Base-by-base conservation (phyloP, 345 rosid species). In the Euphorbia tirucalli region DNA sequence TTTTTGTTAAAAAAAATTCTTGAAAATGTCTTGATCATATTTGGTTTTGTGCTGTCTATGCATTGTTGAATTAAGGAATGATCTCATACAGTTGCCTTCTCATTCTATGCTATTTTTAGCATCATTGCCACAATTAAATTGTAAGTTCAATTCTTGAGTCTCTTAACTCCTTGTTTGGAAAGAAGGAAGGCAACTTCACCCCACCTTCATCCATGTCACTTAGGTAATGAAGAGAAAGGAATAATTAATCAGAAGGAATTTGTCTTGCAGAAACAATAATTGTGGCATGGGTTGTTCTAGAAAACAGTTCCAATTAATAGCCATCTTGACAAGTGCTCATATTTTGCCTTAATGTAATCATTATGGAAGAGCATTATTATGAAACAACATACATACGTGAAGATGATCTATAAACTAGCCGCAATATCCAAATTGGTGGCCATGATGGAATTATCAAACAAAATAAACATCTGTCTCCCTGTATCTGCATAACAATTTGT, bases 21-120 rank as follows among this genome's bases (percentile, higher is more conserved):
- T 28, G 41, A 65, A 61, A 35, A 25, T 22, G 25, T 22, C 18
- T 46, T 46, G 18, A 31, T 64, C 49, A 21, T 10, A 25, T 43
- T 75, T 67, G 48, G 28, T n/a, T 28, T 35, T 56, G 57, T 30
- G 13, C 9, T 57, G n/a, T n/a, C n/a, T n/a, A n/a, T n/a, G n/a
- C n/a, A n/a, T n/a, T n/a, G n/a, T n/a, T n/a, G n/a, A 25, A 50
- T 9, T 7, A 11, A 28, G 31, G 30, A 39, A 32, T 31, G 28
- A 18, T 52, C 21, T 67, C 50, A 1, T 28, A 13, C 41, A 46
- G 43, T 48, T 52, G 32, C 32, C 18, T n/a, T 61, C 18, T 25
- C 30, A 3, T 39, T 27, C 21, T 61, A 5, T 50, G 37, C 37
- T 24, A 24, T 31, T 52, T 46, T 16, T 54, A 35, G 7, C 6